Evolutionary conservation across 176 grass and related monocot species (phyloP).

Genomic region (Aegilops umbellulata): DNA sequence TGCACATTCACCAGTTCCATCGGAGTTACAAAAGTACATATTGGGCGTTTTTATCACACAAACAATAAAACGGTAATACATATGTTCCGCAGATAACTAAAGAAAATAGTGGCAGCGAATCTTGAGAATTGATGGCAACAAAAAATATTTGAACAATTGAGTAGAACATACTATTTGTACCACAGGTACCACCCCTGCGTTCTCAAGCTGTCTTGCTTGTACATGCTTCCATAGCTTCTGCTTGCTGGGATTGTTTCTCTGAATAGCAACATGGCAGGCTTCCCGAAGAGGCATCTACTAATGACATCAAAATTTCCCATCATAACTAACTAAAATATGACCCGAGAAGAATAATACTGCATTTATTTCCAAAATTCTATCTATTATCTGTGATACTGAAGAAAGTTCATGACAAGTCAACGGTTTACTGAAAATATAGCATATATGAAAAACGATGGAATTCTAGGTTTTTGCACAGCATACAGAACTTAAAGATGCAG

Average conservation of each 20-base stretch:
- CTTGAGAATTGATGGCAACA: not conserved
- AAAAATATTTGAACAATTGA: slow-evolving; percentile 13
- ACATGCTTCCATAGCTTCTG: slow-evolving; percentile 74
- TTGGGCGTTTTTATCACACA: not conserved
- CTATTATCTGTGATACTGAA: not conserved
- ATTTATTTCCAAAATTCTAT: slow-evolving; percentile 17
- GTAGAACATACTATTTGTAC: slow-evolving; percentile 73
- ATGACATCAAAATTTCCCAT: slow-evolving; percentile 24
- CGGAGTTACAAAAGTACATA: not conserved
- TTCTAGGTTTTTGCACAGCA: not conserved
- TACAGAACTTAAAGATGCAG: not conserved
- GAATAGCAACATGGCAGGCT: slow-evolving; percentile 81
- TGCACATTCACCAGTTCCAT: not conserved
- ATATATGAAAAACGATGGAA: not conserved
- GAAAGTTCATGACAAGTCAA: not conserved
- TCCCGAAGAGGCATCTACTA: slow-evolving; percentile 79
- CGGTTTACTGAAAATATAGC: not conserved
- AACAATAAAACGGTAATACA: not conserved
- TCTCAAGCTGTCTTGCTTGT: slow-evolving; percentile 55
- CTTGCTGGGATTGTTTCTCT: slow-evolving; percentile 61
- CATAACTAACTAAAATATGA: slow-evolving; percentile 2
- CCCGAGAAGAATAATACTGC: not conserved
- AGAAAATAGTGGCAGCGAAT: not conserved
- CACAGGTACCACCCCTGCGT: slow-evolving; percentile 48
- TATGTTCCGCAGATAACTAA: not conserved